Evolutionary conservation across 441 rosid genomes (phyloP).

Genomic region (Raphanus hybrid): DNA sequence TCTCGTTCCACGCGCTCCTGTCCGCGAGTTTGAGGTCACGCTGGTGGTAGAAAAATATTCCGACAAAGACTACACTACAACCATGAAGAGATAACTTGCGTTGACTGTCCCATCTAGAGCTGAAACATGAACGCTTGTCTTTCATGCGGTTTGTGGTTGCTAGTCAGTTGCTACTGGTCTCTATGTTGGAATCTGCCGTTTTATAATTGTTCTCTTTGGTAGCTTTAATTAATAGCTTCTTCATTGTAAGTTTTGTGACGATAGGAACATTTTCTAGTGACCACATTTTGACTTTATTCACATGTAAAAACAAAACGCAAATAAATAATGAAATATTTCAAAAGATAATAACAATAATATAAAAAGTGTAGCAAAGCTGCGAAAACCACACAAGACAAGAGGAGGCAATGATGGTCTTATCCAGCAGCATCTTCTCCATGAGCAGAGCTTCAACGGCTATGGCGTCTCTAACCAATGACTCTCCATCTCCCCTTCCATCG

Average conservation of each 20-base stretch:
- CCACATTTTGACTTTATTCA: conserved; percentile 24
- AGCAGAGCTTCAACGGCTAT: conserved; percentile 29
- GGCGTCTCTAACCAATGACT: conserved; percentile 29
- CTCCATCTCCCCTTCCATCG: conserved; percentile 32
- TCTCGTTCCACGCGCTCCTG: conserved; percentile 31
- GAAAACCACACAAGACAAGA: conserved; percentile 32
- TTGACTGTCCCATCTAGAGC: conserved; percentile 36
- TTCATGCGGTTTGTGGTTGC: conserved; percentile 2
- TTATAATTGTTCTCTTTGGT: background rate
- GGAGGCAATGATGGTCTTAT: conserved; percentile 38
- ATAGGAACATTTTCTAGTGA: conserved; percentile 10
- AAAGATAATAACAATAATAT: background rate
- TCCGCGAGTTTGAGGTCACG: conserved; percentile 30
- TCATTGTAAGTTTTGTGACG: background rate
- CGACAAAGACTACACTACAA: conserved; percentile 35
- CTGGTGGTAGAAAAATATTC: conserved; percentile 28
- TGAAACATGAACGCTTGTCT: conserved; percentile 40
- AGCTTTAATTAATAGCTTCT: conserved; percentile 9
- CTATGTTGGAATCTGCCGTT: conserved; percentile 34
- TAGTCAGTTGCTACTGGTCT: conserved; percentile 13
- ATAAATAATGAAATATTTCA: background rate
- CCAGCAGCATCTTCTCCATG: conserved; percentile 32
- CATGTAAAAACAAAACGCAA: background rate
- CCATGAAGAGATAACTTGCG: conserved; percentile 39
- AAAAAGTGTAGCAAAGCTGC: background rate